These are phyloP conservation scores for Ambrosiella xylebori DNA, from an alignment of 2,329 filamentous ascomycete species.

Conservation along the genomic window DNA sequence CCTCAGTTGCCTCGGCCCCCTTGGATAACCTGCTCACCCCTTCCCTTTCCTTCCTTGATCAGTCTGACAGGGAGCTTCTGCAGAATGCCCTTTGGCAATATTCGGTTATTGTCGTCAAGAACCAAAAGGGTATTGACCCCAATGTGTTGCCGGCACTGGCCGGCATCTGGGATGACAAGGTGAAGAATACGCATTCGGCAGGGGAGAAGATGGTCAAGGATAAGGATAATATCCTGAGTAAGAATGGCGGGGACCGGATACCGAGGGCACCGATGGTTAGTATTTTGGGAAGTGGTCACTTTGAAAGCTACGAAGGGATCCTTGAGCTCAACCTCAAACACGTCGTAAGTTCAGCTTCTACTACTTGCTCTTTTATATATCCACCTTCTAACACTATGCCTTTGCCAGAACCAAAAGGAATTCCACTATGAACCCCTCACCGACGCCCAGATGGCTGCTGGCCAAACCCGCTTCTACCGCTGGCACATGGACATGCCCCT, in stretches of 20 bases:
- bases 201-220: conserved; percentile 12
- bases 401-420: conserved; percentile 10
- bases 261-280: conserved; percentile 11
- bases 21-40: neutral
- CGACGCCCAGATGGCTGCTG: conserved; percentile 8
- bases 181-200: conserved; percentile 11
- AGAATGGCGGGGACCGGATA: conserved; percentile 11
- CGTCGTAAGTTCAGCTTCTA: conserved; percentile 6
- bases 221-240: conserved; percentile 11
- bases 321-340: conserved; percentile 8
- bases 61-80: conserved; percentile 6
- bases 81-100: conserved; percentile 8
- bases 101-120: conserved; percentile 11
- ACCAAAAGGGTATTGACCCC: conserved; percentile 9
- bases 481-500: conserved; percentile 13
- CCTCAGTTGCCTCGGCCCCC: neutral
- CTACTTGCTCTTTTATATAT: neutral
- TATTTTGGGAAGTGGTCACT: conserved; percentile 9
- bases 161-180: conserved; percentile 11
- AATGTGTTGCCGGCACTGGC: conserved; percentile 8
- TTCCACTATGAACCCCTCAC: conserved; percentile 10
- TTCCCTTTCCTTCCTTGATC: neutral
- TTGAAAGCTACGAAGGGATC: conserved; percentile 9
- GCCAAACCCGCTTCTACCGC: conserved; percentile 12
- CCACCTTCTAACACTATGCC: neutral